Base-by-base conservation (phyloP, 2,329 filamentous ascomycete genomes). In the Cladosporium colombiae region DNA sequence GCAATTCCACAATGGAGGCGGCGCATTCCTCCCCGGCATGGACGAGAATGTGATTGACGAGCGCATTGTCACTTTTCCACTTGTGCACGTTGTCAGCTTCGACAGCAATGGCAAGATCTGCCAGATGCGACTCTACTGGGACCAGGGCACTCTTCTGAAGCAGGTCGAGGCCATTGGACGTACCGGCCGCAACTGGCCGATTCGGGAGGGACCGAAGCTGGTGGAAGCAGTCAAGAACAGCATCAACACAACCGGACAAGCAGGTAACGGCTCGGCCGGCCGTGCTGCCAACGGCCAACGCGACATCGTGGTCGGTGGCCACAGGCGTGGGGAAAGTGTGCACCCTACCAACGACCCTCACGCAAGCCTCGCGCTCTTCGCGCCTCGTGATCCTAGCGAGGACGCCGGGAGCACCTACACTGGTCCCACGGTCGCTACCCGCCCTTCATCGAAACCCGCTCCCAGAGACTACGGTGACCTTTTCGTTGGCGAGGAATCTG, bases 1-100 rank as follows among this genome's bases (percentile, higher is more conserved):
- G 57, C 90, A 96, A 76, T 97, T 99, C 77, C 77, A 89, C 65
- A 88, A 84, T 68, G 89, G 90, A 69, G 95, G 94, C 70, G 94
- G 93, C 69, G 86, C 89, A 69, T 98, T 95, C 81, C 85, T 98
- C 65, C 94, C 94, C 5, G 88, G 88, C 57, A 83, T 99, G 58
- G 94, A 98, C 74, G 93, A 97, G 82, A 97, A 97, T 81, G 97
- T 98, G 78, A 81, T 99, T 66, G 83, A 91, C 65, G 93, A 97
- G 79, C 89, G 89, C 74, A 86, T 86, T 64, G 93, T 93, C 68
- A 88, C 87, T 61, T 84, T 98, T 70, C 87, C 91, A 58, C 88
- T 96, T 81, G 93, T 97, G 73, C 95, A 99, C 81, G 89, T 98
- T 70, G 93, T 99, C 70, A 86, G 88, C 66, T 97, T 97, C 79